Evolutionary conservation across 2,329 filamentous ascomycete species (phyloP).

Genomic region (Penicillium sp.): DNA sequence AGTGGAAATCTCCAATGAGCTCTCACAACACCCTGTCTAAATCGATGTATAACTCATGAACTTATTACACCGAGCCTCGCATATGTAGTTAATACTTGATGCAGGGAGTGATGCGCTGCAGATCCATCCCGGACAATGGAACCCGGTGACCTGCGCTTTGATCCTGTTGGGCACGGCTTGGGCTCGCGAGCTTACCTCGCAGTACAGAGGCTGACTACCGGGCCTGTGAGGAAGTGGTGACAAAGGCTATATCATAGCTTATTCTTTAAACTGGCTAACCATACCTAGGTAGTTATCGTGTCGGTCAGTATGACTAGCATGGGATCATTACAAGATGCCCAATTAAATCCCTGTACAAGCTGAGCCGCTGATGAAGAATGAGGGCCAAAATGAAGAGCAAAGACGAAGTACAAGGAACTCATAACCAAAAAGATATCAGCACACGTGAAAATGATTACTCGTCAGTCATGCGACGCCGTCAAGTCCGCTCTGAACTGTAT

Average conservation of each 20-base stretch:
- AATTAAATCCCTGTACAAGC: neutral
- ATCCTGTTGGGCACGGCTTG: conserved; percentile 17
- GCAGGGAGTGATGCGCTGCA: conserved; percentile 18
- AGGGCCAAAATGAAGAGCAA: neutral
- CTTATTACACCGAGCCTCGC: neutral
- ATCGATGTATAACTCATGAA: too few relatives aligned
- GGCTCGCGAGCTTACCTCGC: conserved; percentile 5
- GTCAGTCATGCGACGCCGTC: conserved; percentile 3
- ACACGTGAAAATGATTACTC: neutral
- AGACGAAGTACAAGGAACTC: neutral
- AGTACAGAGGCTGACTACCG: neutral
- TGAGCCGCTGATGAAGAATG: too few relatives aligned
- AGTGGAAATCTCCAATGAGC: too few relatives aligned
- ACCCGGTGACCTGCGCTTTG: conserved; percentile 19
- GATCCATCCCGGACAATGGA: conserved; percentile 8
- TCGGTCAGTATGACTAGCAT: too few relatives aligned
- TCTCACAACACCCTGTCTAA: too few relatives aligned
- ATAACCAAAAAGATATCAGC: neutral
- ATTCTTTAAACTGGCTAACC: neutral
- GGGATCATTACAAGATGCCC: too few relatives aligned
- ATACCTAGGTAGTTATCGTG: neutral
- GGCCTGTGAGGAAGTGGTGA: neutral
- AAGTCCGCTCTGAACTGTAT: conserved; percentile 6
- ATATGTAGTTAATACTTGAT: conserved; percentile 9
- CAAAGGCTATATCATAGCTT: neutral